phyloP scores from a whole-genome alignment of 2,329 filamentous ascomycete species.

The Leptodontidium sp. region DNA sequence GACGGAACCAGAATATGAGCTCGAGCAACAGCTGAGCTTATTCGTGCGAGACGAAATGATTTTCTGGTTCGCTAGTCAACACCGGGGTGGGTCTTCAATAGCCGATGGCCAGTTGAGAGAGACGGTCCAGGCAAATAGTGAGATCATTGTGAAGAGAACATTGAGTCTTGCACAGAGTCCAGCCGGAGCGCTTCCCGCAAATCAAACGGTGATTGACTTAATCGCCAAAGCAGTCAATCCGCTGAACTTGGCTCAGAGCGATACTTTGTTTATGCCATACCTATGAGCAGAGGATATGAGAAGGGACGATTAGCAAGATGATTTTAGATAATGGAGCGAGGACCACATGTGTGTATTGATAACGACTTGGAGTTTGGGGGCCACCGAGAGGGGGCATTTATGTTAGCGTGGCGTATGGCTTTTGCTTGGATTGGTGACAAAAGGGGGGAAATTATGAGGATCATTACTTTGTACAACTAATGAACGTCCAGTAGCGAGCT shows the following conservation, averaged over 20 bases:
- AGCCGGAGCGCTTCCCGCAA: constrained; percentile 85
- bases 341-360: constrained; percentile 7
- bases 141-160: constrained; percentile 90
- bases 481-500: background rate
- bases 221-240: constrained; percentile 94
- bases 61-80: constrained; percentile 88
- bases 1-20: constrained; percentile 85
- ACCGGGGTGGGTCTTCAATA: constrained; percentile 64
- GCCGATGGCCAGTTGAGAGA: constrained; percentile 73
- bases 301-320: background rate
- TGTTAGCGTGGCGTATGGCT: constrained; percentile 38
- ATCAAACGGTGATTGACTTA: constrained; percentile 95
- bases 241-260: constrained; percentile 84
- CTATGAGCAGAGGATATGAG: constrained; percentile 51
- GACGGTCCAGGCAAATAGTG: constrained; percentile 83
- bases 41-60: constrained; percentile 99
- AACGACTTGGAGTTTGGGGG: constrained; percentile 14
- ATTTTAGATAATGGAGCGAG: background rate
- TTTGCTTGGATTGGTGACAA: constrained; percentile 2
- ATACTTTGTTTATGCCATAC: constrained; percentile 98
- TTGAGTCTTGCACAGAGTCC: constrained; percentile 78
- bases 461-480: background rate
- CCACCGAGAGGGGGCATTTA: constrained; percentile 20
- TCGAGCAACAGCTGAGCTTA: constrained; percentile 93
- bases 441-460: background rate